Conservation (phyloP, 1,139 yeast genomes). For the Scheffersomyces titani region DNA sequence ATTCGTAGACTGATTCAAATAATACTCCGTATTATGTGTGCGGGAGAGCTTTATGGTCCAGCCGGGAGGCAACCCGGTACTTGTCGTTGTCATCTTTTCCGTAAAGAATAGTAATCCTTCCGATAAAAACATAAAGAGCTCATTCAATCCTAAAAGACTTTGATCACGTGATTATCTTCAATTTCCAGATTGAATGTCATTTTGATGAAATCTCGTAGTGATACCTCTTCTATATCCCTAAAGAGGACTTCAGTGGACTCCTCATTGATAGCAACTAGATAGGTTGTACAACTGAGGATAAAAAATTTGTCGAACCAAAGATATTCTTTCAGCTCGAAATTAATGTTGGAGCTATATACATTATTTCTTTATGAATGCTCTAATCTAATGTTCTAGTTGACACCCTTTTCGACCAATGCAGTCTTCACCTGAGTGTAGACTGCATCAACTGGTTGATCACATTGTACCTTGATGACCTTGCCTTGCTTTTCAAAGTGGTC, state of each 20-base stretch:
- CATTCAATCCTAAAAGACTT: no score
- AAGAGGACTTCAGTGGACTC: no score
- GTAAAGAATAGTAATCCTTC: not conserved
- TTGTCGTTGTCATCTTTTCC: not conserved
- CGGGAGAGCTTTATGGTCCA: conserved; percentile 80
- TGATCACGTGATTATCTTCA: no score
- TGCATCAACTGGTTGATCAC: conserved; percentile 77
- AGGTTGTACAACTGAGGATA: no score
- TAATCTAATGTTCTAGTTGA: not conserved
- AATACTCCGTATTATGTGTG: conserved; percentile 82
- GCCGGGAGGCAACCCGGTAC: conserved; percentile 75
- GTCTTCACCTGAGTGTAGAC: conserved; percentile 73
- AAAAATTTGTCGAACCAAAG: not conserved
- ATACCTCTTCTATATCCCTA: no score
- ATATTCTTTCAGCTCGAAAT: not conserved
- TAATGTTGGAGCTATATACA: not conserved
- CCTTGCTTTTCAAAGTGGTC: conserved; percentile 75
- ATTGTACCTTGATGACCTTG: conserved; percentile 75
- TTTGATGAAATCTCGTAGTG: no score
- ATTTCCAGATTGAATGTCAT: no score
- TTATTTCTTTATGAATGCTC: not conserved
- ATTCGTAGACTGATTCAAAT: conserved; percentile 60
- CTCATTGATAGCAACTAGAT: no score
- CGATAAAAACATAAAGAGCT: not conserved
- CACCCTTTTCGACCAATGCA: conserved; percentile 42